phyloP scores from a whole-genome alignment of 2,329 filamentous ascomycete species.

The Colletotrichum gigasporum region DNA sequence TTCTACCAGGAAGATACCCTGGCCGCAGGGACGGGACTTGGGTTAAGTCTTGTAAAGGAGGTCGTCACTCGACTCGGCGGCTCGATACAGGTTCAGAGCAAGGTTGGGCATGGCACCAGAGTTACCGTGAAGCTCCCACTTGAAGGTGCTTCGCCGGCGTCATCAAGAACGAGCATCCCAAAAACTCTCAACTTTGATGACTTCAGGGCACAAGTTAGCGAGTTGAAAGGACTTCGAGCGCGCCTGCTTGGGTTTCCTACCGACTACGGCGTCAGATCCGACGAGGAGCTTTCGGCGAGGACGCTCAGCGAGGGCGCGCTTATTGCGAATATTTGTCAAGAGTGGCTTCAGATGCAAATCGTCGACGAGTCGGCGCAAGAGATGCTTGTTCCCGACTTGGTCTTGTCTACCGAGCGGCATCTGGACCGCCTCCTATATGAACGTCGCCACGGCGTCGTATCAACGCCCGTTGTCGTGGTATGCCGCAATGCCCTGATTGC shows the following conservation, averaged over 20 bases:
- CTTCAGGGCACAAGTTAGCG: conserved; percentile 39
- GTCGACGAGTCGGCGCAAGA: conserved; percentile 25
- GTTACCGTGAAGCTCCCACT: conserved; percentile 45
- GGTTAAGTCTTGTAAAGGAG: conserved; percentile 70
- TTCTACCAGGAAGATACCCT: conserved; percentile 72
- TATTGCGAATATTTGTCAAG: conserved; percentile 39
- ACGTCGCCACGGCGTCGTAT: background rate
- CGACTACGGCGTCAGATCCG: background rate
- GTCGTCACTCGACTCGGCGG: conserved; percentile 69
- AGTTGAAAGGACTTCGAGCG: conserved; percentile 43
- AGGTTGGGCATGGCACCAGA: conserved; percentile 46
- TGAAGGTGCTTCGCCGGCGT: background rate
- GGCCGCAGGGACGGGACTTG: conserved; percentile 69
- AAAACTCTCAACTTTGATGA: conserved; percentile 35
- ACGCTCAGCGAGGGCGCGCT: conserved; percentile 31
- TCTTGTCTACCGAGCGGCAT: conserved; percentile 35
- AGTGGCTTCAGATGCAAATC: conserved; percentile 45
- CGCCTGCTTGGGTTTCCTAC: conserved; percentile 35
- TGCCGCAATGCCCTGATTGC: conserved; percentile 43
- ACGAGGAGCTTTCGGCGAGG: conserved; percentile 2
- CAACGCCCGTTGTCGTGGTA: conserved; percentile 38
- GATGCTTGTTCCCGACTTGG: conserved; percentile 36
- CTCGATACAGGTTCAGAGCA: conserved; percentile 64
- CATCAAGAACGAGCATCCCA: background rate
- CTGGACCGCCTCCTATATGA: conserved; percentile 5